Conservation (phyloP, 495 filamentous ascomycete species). For the Tuber borchii region DNA sequence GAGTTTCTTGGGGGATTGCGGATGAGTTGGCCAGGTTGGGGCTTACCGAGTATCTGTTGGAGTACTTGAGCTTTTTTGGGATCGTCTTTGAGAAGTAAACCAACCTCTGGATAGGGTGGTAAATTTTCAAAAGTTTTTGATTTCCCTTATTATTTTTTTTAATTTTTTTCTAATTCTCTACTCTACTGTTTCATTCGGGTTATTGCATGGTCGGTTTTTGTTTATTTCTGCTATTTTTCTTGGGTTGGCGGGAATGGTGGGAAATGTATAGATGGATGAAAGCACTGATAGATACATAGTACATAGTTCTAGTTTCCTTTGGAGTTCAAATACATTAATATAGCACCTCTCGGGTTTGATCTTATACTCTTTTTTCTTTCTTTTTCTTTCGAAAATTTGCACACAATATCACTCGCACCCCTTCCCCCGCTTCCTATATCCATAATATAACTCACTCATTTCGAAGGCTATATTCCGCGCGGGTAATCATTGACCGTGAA, state of each 20-base stretch:
- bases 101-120: neutral
- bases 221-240: neutral
- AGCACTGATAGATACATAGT: neutral
- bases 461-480: neutral
- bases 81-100: neutral
- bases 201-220: neutral
- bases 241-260: neutral
- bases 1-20: conserved; percentile 17
- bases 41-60: conserved; percentile 20
- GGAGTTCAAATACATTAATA: neutral
- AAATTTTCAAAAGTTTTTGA: neutral
- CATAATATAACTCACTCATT: neutral
- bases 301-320: neutral
- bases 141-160: neutral
- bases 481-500: neutral
- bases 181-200: neutral
- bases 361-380: too few relatives aligned
- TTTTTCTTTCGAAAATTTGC: neutral
- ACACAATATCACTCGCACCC: neutral
- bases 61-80: conserved; percentile 20
- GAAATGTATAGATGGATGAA: neutral
- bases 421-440: neutral
- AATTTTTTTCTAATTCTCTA: neutral
- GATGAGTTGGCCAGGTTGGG: conserved; percentile 25
- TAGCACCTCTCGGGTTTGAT: neutral